Evolutionary conservation across 805 yeast genomes (phyloP), one percentile per base, ranked within the genome.

Genomic region (Schizosaccharomyces osmophilus): DNA sequence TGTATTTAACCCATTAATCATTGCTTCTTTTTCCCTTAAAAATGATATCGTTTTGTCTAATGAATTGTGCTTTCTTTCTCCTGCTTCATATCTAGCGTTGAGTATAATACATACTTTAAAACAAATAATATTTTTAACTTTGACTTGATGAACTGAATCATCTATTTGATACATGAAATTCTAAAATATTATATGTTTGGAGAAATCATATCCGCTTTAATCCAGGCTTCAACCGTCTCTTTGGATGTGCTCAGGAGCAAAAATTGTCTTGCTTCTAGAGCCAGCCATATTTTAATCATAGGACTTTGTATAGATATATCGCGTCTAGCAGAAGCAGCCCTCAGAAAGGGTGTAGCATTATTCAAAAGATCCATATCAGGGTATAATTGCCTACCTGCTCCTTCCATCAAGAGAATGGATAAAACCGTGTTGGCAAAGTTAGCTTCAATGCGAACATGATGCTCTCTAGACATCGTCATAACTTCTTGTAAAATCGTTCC

Each of bases 391-490:
- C 97, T 78, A 24, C 98, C 97, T 61, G 93, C 85, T 11, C 99
- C 99, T 71, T 93, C 98, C 62, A 93, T 73, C 62, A 93, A 75
- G 62, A 93, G 73, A 29, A 93, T 88, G 0, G 97, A 95, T 41
- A 93, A 87, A n/a, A 93, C 84, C 29, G 93, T 95, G 39, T 95
- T 87, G 55, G 93, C 82, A 69, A 93, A 93, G 71, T 93, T 98
- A 5, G 95, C 94, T 69, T 93, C 99, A 95, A 93, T 85, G 68
- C 96, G 78, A 26, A 93, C 98, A 71, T 93, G 99, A 71, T 93
- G 98, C 11, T 76, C 74, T 64, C 97, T 76, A 22, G 93, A 97
- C 97, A 93, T 88, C 2, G 82, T 76, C 63, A 93, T 76, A 77
- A 90, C 89, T 68, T 82, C 84, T 66, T 87, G 93, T 62, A 93